Conservation (phyloP, 2,329 filamentous ascomycete species). For the Cladophialophora psammophila region DNA sequence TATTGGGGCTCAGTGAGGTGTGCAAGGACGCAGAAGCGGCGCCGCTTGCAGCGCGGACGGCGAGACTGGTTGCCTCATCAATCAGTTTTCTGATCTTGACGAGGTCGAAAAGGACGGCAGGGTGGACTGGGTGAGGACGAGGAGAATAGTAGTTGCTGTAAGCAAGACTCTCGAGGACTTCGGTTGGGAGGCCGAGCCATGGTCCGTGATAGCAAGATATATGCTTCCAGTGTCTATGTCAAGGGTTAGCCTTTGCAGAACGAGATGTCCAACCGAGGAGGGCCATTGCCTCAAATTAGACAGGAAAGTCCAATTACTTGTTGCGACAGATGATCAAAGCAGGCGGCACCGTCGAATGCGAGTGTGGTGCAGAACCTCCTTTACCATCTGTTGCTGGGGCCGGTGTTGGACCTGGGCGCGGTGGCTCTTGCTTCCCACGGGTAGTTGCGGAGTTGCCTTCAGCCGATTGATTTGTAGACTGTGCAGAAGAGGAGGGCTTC, state of each 20-base stretch:
- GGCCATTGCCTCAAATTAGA: constrained; percentile 8
- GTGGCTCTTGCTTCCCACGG: not conserved
- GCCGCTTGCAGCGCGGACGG: constrained; percentile 78
- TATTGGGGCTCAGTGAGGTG: constrained; percentile 60
- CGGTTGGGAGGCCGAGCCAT: constrained; percentile 80
- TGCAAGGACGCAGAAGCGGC: constrained; percentile 70
- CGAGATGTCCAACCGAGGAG: not conserved
- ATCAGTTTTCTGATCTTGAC: constrained; percentile 81
- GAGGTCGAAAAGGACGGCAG: constrained; percentile 81
- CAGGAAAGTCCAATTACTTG: constrained; percentile 59
- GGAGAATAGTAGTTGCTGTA: constrained; percentile 81
- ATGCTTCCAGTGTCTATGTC: constrained; percentile 77
- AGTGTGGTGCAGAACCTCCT: not conserved
- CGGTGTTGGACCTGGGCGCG: constrained; percentile 2
- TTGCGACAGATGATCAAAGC: constrained; percentile 70
- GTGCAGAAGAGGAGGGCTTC: constrained; percentile 17
- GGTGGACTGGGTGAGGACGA: constrained; percentile 77
- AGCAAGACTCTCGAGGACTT: constrained; percentile 79
- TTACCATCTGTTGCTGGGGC: not conserved
- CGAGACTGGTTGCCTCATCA: constrained; percentile 79
- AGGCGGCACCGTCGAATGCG: constrained; percentile 48
- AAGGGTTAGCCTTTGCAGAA: constrained; percentile 18
- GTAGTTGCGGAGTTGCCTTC: constrained; percentile 2
- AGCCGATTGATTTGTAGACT: constrained; percentile 13
- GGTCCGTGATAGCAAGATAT: constrained; percentile 84